Conservation (phyloP, 2,329 filamentous ascomycete genomes). For the Pseudopyricularia javanii region DNA sequence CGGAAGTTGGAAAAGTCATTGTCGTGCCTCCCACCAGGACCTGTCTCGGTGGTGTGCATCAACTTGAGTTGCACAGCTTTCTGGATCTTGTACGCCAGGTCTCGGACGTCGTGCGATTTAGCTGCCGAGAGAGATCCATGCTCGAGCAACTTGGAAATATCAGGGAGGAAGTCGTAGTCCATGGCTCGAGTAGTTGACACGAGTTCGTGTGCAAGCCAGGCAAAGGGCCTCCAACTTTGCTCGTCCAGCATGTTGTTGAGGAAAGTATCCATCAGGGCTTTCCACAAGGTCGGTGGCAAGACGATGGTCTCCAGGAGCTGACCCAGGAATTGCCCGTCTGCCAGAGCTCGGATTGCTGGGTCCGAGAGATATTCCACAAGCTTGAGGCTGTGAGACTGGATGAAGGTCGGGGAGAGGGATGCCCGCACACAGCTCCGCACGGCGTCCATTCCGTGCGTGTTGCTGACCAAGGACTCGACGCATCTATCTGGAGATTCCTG, state of each 20-base stretch:
- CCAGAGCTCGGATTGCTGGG: constrained; percentile 32
- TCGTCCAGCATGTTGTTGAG: constrained; percentile 17
- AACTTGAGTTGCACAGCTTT: constrained; percentile 19
- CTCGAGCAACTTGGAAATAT: constrained; percentile 11
- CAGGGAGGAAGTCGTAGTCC: constrained; percentile 9
- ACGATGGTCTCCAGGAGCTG: constrained; percentile 31
- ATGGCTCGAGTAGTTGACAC: constrained; percentile 19
- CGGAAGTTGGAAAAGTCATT: constrained; percentile 56
- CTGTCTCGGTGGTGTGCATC: constrained; percentile 5
- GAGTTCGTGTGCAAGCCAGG: constrained; percentile 37
- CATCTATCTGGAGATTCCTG: constrained; percentile 11
- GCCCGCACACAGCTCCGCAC: constrained; percentile 11
- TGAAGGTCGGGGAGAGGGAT: constrained; percentile 16
- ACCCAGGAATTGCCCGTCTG: constrained; percentile 34
- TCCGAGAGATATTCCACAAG: constrained; percentile 26
- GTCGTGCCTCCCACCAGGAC: constrained; percentile 57
- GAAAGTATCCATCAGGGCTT: constrained; percentile 24
- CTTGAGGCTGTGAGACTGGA: constrained; percentile 16
- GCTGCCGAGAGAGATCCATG: constrained; percentile 7
- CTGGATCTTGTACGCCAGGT: constrained; percentile 20
- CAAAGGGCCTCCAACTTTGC: constrained; percentile 22
- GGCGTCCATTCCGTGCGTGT: constrained; percentile 12
- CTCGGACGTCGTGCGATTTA: constrained; percentile 13
- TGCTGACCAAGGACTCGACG: constrained; percentile 16
- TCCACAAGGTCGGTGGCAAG: constrained; percentile 43